Conservation (phyloP, 2,329 filamentous ascomycete genomes). For the Fusarium clavum region DNA sequence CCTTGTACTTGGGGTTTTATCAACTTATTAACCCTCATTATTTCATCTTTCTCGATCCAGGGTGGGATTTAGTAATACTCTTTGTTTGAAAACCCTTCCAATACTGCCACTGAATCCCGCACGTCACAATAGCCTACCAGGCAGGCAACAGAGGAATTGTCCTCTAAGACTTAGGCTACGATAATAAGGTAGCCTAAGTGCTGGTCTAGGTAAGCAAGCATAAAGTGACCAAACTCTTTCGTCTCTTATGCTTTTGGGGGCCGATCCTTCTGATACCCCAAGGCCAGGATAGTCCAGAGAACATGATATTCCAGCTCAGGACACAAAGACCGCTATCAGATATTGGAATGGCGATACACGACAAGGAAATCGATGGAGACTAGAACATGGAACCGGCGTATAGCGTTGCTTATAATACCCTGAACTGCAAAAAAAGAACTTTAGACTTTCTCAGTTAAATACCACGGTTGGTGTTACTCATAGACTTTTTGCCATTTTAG, state of each 20-base stretch:
- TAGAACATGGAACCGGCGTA: neutral
- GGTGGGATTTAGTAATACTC: conserved; percentile 74
- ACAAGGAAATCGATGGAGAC: neutral
- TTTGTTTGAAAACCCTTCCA: neutral
- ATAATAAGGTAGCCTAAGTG: neutral
- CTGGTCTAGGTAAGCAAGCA: neutral
- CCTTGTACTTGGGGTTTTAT: conserved; percentile 89
- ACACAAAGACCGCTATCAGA: neutral
- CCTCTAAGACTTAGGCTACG: neutral
- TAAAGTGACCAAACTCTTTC: neutral
- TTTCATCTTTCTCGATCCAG: conserved; percentile 94
- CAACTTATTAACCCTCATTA: conserved; percentile 82
- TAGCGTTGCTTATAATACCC: conserved; percentile 15
- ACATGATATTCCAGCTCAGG: neutral
- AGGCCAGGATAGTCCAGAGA: neutral
- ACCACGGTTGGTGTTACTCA: neutral
- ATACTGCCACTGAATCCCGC: neutral
- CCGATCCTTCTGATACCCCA: neutral
- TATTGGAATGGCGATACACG: neutral
- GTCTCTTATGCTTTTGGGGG: neutral
- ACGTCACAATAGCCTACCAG: neutral
- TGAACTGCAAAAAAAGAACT: neutral
- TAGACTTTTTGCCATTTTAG: neutral
- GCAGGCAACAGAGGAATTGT: neutral
- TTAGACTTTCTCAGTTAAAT: neutral